Conservation (phyloP, 164 flowering plant species). For the Aristolochia fimbriata region DNA sequence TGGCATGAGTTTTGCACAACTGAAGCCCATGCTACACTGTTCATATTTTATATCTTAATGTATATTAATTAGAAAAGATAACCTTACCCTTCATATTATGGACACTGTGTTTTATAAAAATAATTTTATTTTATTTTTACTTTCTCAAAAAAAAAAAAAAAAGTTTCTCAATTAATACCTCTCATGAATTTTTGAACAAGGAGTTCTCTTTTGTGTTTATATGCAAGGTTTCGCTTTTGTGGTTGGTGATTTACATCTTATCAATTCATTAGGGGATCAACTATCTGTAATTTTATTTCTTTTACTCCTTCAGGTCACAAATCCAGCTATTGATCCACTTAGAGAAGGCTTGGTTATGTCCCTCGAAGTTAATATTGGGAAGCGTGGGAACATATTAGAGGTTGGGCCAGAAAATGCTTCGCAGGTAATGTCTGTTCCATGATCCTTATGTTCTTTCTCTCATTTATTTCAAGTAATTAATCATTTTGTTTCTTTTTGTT, state of each 20-base stretch:
- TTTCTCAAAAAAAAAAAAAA: too few species aligned
- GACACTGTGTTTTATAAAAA: too few species aligned
- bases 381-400: constrained; percentile 86
- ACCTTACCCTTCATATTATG: too few species aligned
- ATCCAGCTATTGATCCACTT: constrained; percentile 98
- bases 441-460: not conserved
- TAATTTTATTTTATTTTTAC: too few species aligned
- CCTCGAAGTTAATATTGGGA: constrained; percentile 93
- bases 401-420: constrained; percentile 97
- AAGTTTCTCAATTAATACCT: too few species aligned
- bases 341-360: constrained; percentile 99
- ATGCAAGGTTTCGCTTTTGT: not conserved
- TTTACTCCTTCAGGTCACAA: constrained; percentile 59
- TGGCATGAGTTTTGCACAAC: too few species aligned
- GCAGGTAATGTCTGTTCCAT: constrained; percentile 45
- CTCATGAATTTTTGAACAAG: too few species aligned
- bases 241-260: not conserved
- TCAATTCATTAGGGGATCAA: not conserved
- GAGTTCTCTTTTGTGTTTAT: not conserved
- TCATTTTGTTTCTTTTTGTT: not conserved
- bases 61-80: too few species aligned
- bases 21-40: too few species aligned
- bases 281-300: not conserved
- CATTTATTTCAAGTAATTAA: not conserved
- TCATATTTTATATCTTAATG: too few species aligned